These are phyloP conservation scores for Camellia japonica DNA, from an alignment of 148 eudicot species.

Conservation along the genomic window DNA sequence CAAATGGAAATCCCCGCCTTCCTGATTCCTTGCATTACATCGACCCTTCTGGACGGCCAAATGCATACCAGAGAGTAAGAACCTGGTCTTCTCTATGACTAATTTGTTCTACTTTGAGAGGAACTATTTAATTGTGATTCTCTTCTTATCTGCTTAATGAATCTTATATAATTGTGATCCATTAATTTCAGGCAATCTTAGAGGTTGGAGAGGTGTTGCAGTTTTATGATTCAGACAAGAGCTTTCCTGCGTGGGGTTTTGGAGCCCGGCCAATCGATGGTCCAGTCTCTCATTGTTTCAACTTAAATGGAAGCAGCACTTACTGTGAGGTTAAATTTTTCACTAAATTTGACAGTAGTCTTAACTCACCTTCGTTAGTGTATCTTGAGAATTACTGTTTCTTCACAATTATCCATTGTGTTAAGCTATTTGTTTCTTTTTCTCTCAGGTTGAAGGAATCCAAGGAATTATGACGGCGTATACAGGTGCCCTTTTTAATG, in stretches of 20 bases:
- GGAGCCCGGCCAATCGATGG: conserved; percentile 99
- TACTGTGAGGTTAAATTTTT: conserved; percentile 70
- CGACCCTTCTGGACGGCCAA: conserved; percentile 97
- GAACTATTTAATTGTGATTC: conserved; percentile 12
- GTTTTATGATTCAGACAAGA: conserved; percentile 89
- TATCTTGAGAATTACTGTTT: background rate
- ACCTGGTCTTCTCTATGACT: background rate
- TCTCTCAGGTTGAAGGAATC: conserved; percentile 85
- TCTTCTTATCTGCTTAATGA: background rate
- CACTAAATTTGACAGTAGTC: background rate
- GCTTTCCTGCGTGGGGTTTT: conserved; percentile 97
- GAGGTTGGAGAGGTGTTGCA: conserved; percentile 94
- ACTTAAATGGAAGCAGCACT: conserved; percentile 91
- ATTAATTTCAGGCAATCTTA: conserved; percentile 64
- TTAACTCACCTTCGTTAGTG: conserved; percentile 4
- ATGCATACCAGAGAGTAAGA: conserved; percentile 96
- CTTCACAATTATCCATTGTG: background rate
- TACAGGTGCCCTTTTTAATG: conserved; percentile 75
- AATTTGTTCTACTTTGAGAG: background rate
- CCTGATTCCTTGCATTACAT: conserved; percentile 97
- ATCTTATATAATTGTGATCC: conserved; percentile 12
- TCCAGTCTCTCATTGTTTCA: conserved; percentile 97
- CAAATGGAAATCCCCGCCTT: conserved; percentile 98
- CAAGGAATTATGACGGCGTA: conserved; percentile 92
- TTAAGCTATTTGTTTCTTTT: conserved; percentile 16